Conservation (phyloP, 2,329 filamentous ascomycete genomes). For the Talaromyces atroroseus region DNA sequence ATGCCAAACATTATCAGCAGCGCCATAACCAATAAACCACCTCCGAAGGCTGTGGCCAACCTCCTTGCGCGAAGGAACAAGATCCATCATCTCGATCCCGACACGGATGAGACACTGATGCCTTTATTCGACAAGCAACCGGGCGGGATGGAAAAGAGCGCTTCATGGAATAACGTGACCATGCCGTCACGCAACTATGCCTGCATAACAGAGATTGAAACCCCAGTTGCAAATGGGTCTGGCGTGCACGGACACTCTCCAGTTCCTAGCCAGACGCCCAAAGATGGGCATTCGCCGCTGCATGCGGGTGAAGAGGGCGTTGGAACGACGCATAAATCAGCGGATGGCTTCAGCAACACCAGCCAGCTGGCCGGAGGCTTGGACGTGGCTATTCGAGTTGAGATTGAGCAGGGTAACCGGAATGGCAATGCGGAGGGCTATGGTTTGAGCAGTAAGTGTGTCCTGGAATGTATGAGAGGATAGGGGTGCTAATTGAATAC, state of each 20-base stretch:
- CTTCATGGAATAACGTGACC: slow-evolving; percentile 72
- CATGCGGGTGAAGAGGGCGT: slow-evolving; percentile 71
- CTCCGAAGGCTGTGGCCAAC: slow-evolving; percentile 60
- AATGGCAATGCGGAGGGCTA: slow-evolving; percentile 43
- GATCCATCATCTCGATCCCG: slow-evolving; percentile 58
- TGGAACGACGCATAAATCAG: slow-evolving; percentile 72
- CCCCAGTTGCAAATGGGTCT: slow-evolving; percentile 22
- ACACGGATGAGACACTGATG: slow-evolving; percentile 61
- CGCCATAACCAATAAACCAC: slow-evolving; percentile 64
- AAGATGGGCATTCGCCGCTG: slow-evolving; percentile 65
- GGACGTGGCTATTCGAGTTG: slow-evolving; percentile 42
- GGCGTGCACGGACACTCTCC: slow-evolving; percentile 7
- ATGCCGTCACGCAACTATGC: slow-evolving; percentile 68
- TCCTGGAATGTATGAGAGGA: not conserved
- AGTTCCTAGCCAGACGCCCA: slow-evolving; percentile 31
- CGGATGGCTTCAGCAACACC: slow-evolving; percentile 41
- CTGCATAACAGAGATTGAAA: slow-evolving; percentile 52
- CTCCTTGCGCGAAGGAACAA: slow-evolving; percentile 59
- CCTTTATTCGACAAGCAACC: slow-evolving; percentile 59
- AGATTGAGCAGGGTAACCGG: slow-evolving; percentile 40
- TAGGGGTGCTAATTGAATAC: not conserved
- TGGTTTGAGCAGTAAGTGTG: slow-evolving; percentile 43
- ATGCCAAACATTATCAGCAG: slow-evolving; percentile 61
- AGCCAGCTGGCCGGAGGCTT: slow-evolving; percentile 38
- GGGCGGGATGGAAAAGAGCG: slow-evolving; percentile 56